phyloP scores from a whole-genome alignment of 805 yeast species.

The Kodamaea leandrae region DNA sequence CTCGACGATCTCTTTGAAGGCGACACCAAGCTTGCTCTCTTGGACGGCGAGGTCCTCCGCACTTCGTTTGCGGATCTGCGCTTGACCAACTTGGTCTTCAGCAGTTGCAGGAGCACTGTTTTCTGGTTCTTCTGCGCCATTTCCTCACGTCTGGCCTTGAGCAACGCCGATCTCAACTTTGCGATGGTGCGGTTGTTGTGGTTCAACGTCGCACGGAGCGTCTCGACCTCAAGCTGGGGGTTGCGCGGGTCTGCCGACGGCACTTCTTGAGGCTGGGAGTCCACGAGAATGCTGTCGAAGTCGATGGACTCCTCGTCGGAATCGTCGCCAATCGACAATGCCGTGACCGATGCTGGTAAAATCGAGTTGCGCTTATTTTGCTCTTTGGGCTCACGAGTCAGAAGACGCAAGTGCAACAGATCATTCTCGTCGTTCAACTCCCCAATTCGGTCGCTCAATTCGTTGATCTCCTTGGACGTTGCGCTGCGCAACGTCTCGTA shows the following conservation, averaged over 20 bases:
- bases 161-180: constrained; percentile 51
- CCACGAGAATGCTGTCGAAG: constrained; percentile 32
- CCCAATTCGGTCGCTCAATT: constrained; percentile 49
- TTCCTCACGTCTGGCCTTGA: constrained; percentile 45
- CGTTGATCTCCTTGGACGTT: constrained; percentile 43
- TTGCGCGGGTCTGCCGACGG: constrained; percentile 37
- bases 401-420: constrained; percentile 43
- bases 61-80: constrained; percentile 8
- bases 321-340: constrained; percentile 25
- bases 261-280: constrained; percentile 23
- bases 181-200: constrained; percentile 64
- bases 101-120: constrained; percentile 9
- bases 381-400: constrained; percentile 13
- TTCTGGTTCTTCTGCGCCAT: constrained; percentile 3
- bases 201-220: constrained; percentile 58
- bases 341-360: constrained; percentile 8
- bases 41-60: constrained; percentile 16
- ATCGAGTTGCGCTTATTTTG: constrained; percentile 13
- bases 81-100: constrained; percentile 7
- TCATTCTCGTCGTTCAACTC: constrained; percentile 72
- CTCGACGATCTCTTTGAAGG: constrained; percentile 38
- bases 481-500: constrained; percentile 34
- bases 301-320: constrained; percentile 34
- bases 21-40: constrained; percentile 15
- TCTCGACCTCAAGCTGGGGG: constrained; percentile 58